A percentile compares a stretch with the other conserved stretches of the same genome.
These are phyloP conservation scores for Suillus cothurnatus DNA, from an alignment of 768 basidiomycete species.

Conservation along the genomic window DNA sequence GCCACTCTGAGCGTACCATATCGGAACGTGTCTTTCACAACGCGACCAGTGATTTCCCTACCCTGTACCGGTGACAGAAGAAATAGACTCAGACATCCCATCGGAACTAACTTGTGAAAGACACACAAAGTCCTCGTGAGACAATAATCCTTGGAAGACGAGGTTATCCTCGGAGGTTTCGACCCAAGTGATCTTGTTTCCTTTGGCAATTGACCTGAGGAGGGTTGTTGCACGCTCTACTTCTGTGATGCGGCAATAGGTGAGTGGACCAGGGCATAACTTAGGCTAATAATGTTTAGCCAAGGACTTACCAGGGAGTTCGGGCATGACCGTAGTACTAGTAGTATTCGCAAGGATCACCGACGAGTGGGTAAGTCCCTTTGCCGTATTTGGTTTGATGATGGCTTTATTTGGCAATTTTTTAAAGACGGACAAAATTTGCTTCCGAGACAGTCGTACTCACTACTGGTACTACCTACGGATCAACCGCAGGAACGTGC, in stretches of 20 bases:
- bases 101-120: background rate
- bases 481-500: background rate
- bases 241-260: conserved; percentile 41
- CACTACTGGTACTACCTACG: background rate
- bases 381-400: background rate
- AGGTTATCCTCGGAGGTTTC: conserved; percentile 62
- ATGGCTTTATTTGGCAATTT: background rate
- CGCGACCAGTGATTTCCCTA: conserved; percentile 52
- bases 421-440: background rate
- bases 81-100: conserved; percentile 14
- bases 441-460: too few species aligned
- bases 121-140: conserved; percentile 64
- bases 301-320: conserved; percentile 48
- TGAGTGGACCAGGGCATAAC: background rate
- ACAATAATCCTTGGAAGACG: conserved; percentile 58
- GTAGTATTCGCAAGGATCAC: too few species aligned
- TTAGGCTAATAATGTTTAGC: background rate
- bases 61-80: conserved; percentile 39
- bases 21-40: conserved; percentile 47
- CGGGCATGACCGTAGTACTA: too few species aligned
- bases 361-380: background rate
- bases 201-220: conserved; percentile 51
- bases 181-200: conserved; percentile 56
- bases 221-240: conserved; percentile 69
- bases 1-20: conserved; percentile 44